These are phyloP conservation scores for Austroboletus festivus DNA, from an alignment of 768 basidiomycete species.

Conservation along the genomic window DNA sequence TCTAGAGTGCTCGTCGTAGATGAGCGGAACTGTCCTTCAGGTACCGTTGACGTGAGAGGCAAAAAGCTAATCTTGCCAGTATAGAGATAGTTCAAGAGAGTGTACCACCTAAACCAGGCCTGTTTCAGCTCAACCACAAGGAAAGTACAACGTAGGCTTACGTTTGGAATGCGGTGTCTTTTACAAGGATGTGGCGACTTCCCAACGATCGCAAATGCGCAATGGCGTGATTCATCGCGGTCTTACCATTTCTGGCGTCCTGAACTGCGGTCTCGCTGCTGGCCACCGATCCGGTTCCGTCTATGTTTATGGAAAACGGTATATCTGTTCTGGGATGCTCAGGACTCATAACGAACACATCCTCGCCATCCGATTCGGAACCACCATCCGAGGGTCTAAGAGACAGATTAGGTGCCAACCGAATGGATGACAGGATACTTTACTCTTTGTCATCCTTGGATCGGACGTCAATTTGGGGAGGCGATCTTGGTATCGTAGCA, in stretches of 20 bases:
- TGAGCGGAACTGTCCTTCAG: not conserved
- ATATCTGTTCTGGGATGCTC: constrained; percentile 7
- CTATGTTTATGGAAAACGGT: not conserved
- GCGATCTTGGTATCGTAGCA: no score
- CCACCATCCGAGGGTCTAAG: constrained; percentile 11
- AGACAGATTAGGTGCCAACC: not conserved
- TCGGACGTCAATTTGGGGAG: no score
- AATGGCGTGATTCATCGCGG: not conserved
- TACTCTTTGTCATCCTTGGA: constrained; percentile 11
- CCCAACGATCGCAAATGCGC: constrained; percentile 13
- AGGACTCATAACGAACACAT: constrained; percentile 17
- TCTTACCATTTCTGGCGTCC: not conserved
- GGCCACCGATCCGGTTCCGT: not conserved
- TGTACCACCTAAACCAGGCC: constrained; percentile 32
- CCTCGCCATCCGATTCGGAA: constrained; percentile 14
- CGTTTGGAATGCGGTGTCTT: constrained; percentile 31
- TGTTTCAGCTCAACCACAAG: not conserved
- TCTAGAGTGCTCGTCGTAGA: constrained; percentile 8
- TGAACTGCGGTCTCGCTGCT: constrained; percentile 10
- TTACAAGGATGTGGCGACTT: constrained; percentile 26
- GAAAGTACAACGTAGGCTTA: not conserved
- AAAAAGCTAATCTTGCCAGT: constrained; percentile 33
- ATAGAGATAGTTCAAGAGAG: constrained; percentile 40
- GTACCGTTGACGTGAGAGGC: constrained; percentile 23
- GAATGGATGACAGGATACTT: not conserved